Conservation (phyloP, 345 rosid species). For the Eucalyptus cloeziana region DNA sequence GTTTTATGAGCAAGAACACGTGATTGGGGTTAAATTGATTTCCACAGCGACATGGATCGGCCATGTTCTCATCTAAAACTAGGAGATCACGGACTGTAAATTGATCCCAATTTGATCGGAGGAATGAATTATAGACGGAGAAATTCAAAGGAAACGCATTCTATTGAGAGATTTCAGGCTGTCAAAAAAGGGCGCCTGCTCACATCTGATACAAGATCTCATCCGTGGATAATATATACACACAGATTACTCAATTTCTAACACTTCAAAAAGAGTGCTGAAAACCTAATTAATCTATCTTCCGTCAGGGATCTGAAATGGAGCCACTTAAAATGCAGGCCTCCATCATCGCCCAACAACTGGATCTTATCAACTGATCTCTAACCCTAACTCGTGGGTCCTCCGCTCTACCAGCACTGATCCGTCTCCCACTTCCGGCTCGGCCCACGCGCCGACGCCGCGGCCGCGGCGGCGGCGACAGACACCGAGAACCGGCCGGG, state of each 20-base stretch:
- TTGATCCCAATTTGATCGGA: neutral
- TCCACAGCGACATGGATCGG: neutral
- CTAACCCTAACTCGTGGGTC: neutral
- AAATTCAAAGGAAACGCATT: neutral
- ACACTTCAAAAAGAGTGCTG: neutral
- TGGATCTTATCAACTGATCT: neutral
- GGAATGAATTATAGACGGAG: neutral
- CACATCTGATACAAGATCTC: neutral
- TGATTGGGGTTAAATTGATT: neutral
- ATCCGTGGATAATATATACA: neutral
- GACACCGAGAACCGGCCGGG: slow-evolving; percentile 1
- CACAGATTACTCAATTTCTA: neutral
- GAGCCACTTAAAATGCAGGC: neutral
- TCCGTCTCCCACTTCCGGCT: slow-evolving; percentile 58
- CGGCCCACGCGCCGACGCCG: slow-evolving; percentile 7
- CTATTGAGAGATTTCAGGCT: neutral
- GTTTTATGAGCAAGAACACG: neutral
- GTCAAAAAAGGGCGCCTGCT: neutral
- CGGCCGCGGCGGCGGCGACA: neutral
- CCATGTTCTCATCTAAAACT: neutral
- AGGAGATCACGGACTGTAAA: neutral
- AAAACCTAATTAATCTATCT: neutral
- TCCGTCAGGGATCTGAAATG: neutral
- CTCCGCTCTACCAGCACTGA: slow-evolving; percentile 49
- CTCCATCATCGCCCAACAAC: neutral